Evolutionary conservation across 208 protist genomes (phyloP), one percentile per base, ranked within the genome.

Genomic region (Trypanosoma lewisi): DNA sequence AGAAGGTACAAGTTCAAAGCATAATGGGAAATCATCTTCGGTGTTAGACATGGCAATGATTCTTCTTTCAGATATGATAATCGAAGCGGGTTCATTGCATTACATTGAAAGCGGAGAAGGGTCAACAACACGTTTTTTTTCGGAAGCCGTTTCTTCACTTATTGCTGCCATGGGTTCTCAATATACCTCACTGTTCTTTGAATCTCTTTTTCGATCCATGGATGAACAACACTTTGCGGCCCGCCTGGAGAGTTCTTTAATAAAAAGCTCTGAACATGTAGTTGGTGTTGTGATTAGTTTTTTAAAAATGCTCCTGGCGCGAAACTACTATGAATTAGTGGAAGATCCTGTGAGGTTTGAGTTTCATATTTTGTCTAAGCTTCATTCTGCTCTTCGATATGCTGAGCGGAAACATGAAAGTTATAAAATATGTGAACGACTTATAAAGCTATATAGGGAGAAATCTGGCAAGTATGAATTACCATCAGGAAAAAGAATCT

Each of bases 161-260:
- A 63, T 65, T 41, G 25, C 36, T 21, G 49, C 30, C 17, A 45
- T 93, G 12, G 81, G 68, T 9, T 55, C 47, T 6, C 37, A 67
- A 28, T 80, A 83, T 65, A 78, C 72, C 23, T 54, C 68, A 14
- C 9, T 55, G 34, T 66, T 93, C 45, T 63, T 93, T 21, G 71
- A 81, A 37, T 70, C 77, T 19, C 64, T 90, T 4, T 87, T 85
- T 50, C 58, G 70, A 28, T 74, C 49, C 33, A 61, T 93, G 9
- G 87, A 93, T 63, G 79, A 86, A 47, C 77, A 86, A 51, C 85
- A 89, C 64, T 75, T 84, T 59, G 55, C 67, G 11, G 62, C 71
- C 7, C 71, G 73, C 44, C 75, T 81, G 17, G 49, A 68, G 34
- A 41, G 44, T 49, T 63, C 69, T 50, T 36, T 34, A 0, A 47